These are phyloP conservation scores for Eucalyptus regnans DNA, from an alignment of 345 rosid species.

Conservation along the genomic window DNA sequence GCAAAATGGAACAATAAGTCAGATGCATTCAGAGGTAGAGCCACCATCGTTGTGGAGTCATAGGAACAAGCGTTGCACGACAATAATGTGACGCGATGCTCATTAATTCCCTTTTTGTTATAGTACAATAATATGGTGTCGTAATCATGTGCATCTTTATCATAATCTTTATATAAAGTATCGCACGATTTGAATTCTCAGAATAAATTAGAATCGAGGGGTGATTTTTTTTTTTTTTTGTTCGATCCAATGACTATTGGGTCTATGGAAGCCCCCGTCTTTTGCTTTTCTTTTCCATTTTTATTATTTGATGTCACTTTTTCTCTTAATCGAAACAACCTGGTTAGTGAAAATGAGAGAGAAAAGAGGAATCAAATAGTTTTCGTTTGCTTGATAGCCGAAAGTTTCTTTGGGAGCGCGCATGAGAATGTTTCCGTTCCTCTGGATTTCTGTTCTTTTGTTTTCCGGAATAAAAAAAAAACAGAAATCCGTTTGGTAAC, in stretches of 20 bases:
- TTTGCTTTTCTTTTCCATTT: neutral
- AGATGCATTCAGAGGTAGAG: neutral
- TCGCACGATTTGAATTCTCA: accelerated
- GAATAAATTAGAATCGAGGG: neutral
- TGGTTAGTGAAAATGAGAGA: neutral
- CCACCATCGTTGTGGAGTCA: neutral
- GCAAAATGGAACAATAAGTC: neutral
- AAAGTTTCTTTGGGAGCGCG: neutral
- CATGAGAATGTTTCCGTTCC: too few relatives aligned
- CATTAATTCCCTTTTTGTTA: neutral
- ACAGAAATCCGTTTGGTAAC: too few relatives aligned
- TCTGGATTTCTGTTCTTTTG: too few relatives aligned
- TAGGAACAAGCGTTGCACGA: neutral
- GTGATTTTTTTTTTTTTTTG: neutral
- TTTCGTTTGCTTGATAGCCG: neutral
- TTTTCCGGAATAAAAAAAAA: too few relatives aligned
- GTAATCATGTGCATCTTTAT: neutral
- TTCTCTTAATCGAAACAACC: neutral
- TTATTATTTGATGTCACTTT: neutral
- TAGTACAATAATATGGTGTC: neutral
- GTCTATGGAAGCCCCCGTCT: neutral
- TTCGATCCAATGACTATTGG: accelerated
- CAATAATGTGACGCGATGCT: neutral
- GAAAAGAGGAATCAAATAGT: neutral
- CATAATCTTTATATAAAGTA: neutral